phyloP scores from a whole-genome alignment of 1,139 yeast species.

The Candida sanyaensis region DNA sequence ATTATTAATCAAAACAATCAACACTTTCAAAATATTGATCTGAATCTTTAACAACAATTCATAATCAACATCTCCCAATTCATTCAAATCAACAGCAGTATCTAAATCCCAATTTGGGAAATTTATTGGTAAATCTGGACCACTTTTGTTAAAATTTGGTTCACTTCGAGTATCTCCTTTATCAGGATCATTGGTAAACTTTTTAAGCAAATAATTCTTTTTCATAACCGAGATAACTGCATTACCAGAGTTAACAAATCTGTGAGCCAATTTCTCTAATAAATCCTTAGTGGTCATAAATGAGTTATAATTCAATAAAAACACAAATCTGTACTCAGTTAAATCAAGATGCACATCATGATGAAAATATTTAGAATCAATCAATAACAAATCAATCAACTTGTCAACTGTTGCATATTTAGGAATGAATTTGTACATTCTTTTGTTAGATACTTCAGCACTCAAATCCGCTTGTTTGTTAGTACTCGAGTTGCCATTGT shows the following conservation, averaged over 20 bases:
- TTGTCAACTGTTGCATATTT: conserved; percentile 43
- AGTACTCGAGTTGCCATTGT: not conserved
- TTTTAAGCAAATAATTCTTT: conserved; percentile 19
- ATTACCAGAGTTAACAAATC: conserved; percentile 49
- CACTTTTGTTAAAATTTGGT: conserved; percentile 5
- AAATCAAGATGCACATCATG: conserved; percentile 41
- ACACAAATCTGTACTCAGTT: conserved; percentile 46
- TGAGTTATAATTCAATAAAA: conserved; percentile 44
- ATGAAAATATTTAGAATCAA: conserved; percentile 42
- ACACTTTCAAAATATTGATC: conserved; percentile 77
- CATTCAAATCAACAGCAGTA: conserved; percentile 33
- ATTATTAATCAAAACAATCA: conserved; percentile 69
- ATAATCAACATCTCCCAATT: conserved; percentile 51
- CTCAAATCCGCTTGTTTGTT: not conserved
- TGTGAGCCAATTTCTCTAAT: conserved; percentile 43
- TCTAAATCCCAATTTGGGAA: conserved; percentile 61
- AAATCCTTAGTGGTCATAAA: conserved; percentile 45
- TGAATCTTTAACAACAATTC: conserved; percentile 70
- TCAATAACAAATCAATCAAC: conserved; percentile 42
- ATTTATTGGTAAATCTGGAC: conserved; percentile 14
- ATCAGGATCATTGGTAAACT: conserved; percentile 3
- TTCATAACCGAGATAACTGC: conserved; percentile 52
- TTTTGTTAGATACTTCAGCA: conserved; percentile 6
- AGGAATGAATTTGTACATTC: conserved; percentile 30
- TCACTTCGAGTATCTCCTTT: conserved; percentile 5